Base-by-base conservation (phyloP, 441 rosid genomes). In the Pelargonium australe region DNA sequence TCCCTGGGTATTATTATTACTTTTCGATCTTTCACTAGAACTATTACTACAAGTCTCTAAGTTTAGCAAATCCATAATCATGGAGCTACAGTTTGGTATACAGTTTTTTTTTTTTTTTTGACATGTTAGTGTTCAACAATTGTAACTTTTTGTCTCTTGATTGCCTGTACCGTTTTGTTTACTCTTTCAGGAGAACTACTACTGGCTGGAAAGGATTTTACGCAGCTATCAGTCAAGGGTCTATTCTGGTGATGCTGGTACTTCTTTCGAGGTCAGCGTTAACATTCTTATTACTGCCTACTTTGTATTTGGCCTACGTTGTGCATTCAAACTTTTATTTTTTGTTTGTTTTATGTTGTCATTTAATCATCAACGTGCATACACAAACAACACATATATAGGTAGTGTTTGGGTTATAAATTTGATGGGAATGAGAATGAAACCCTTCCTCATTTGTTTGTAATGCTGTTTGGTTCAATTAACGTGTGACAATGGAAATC, bases 221-320 rank as follows among this genome's bases (percentile, higher is more conserved):
- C 84, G 86, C 49, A 87, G 96, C 73, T 90, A 93, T 76, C 97
- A 90, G 75, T 87, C 98, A 45, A 89, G 97, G 80, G 82, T 88
- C 23, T 93, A 93, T 65, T 70, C 86, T 10, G 88, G 95, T 63
- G 88, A 90, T 70, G 66, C 86, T 53, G 92, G 92, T 57, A 66
- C 82, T 65, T 83, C 97, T 37, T 90, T 89, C 70, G 81, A 85
- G 96, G 98, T 93, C 68, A 51, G 83, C 73, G 58, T 37, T 10
- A 20, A 13, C 67, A 37, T 7, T 37, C 67, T 34, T 64, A 34
- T 34, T n/a, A 40, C 12, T 57, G 62, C 62, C 62, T 31, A n/a
- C 28, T 68, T 16, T 73, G 19, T 63, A 41, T 58, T 58, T 51
- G 51, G 34, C 63, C 16, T 65, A 7, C 2, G 61, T 47, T 28